Conservation (phyloP, 768 basidiomycete genomes). For the Cantharellus anzutake region DNA sequence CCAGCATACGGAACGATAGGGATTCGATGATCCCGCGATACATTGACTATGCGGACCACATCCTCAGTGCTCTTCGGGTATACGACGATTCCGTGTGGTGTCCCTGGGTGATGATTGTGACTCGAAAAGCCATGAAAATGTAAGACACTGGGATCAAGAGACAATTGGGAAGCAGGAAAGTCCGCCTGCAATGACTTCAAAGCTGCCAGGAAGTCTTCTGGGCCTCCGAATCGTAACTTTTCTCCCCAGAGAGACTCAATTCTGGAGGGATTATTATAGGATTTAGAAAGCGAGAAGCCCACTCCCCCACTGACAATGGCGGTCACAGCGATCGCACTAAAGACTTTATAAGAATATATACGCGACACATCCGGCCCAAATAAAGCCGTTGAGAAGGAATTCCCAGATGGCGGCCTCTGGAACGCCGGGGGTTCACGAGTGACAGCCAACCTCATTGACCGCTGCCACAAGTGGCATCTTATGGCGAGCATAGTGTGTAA, state of each 20-base stretch:
- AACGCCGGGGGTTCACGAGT: too few relatives aligned
- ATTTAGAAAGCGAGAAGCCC: background rate
- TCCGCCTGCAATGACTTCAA: background rate
- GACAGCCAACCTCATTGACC: too few relatives aligned
- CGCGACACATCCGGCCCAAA: too few relatives aligned
- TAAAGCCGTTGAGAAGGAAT: too few relatives aligned
- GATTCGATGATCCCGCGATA: constrained; percentile 51
- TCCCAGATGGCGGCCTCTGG: too few relatives aligned
- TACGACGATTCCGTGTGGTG: constrained; percentile 25
- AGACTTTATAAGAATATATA: too few relatives aligned
- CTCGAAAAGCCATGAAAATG: constrained; percentile 44
- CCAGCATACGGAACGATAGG: constrained; percentile 72
- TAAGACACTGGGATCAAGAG: constrained; percentile 26
- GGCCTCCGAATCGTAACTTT: background rate
- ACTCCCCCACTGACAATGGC: background rate
- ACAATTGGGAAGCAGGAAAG: background rate
- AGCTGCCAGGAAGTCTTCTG: background rate
- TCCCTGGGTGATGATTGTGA: constrained; percentile 28
- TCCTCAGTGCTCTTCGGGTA: constrained; percentile 54
- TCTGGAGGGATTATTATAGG: background rate
- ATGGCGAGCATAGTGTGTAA: too few relatives aligned
- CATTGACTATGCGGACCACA: constrained; percentile 60
- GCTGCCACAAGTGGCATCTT: too few relatives aligned
- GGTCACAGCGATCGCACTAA: background rate
- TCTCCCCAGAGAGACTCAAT: background rate